Evolutionary conservation across 176 grass and related monocot genomes (phyloP).

Genomic region (Panicum miliaceum): DNA sequence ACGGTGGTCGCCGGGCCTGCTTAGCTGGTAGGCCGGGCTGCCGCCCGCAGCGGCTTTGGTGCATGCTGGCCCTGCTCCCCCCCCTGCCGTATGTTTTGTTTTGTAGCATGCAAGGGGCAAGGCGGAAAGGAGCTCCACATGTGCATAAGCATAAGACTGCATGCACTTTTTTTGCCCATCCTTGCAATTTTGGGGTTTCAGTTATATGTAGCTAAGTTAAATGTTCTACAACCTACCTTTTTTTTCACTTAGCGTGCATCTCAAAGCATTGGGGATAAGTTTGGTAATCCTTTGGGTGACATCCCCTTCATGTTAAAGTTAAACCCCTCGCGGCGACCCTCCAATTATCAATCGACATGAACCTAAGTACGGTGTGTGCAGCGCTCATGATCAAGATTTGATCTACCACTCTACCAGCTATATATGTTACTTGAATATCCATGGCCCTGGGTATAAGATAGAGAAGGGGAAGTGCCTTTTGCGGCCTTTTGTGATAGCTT

Average conservation of each 20-base stretch:
- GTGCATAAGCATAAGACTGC: neutral
- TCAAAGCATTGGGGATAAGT: neutral
- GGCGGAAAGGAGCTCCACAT: neutral
- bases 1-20: neutral
- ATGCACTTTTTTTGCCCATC: neutral
- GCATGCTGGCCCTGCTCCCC: neutral
- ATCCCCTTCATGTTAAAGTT: too few species aligned
- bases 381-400: too few species aligned
- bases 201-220: neutral
- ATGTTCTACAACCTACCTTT: neutral
- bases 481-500: neutral
- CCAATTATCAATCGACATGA: neutral
- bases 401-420: too few species aligned
- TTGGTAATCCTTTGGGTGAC: too few species aligned
- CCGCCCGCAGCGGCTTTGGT: neutral
- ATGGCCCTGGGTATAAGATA: neutral
- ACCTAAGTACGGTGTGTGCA: too few species aligned
- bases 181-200: neutral
- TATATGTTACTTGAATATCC: neutral
- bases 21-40: slow-evolving; percentile 4
- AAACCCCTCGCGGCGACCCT: too few species aligned
- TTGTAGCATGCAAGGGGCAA: neutral
- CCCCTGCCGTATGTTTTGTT: slow-evolving; percentile 30
- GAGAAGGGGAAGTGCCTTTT: neutral
- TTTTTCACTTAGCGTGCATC: neutral